phyloP scores from a whole-genome alignment of 345 rosid genomes.

The Camelina sativa region DNA sequence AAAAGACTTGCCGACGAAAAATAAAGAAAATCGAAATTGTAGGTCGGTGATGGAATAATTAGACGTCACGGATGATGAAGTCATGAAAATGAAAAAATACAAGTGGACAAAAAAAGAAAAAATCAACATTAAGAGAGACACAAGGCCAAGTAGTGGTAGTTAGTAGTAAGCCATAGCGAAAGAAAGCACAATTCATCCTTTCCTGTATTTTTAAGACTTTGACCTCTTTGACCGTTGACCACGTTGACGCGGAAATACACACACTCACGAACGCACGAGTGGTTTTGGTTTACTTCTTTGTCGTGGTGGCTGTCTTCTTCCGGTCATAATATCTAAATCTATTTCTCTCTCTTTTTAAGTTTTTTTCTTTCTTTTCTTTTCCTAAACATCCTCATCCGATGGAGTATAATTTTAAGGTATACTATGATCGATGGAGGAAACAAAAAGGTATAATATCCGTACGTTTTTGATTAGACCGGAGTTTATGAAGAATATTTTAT shows the following conservation, averaged over 20 bases:
- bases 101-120: conserved; percentile 25
- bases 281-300: conserved; percentile 29
- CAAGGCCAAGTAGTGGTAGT: neutral
- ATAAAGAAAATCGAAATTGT: neutral
- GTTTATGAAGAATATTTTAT: neutral
- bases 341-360: no score
- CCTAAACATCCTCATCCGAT: neutral
- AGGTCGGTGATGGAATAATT: conserved; percentile 34
- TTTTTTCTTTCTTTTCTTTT: neutral
- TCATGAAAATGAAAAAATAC: neutral
- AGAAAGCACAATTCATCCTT: conserved; percentile 18
- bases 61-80: conserved; percentile 31
- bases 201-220: conserved; percentile 37
- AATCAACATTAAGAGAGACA: neutral
- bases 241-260: conserved; percentile 28
- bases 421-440: neutral
- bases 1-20: conserved; percentile 16
- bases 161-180: neutral
- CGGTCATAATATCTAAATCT: neutral
- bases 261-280: conserved; percentile 33
- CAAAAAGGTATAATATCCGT: conserved; percentile 21
- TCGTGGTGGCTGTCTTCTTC: neutral
- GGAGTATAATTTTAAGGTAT: neutral
- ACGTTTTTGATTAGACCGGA: neutral
- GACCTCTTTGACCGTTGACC: conserved; percentile 45